Conservation (phyloP, 768 basidiomycete species). For the Boletus sp. region DNA sequence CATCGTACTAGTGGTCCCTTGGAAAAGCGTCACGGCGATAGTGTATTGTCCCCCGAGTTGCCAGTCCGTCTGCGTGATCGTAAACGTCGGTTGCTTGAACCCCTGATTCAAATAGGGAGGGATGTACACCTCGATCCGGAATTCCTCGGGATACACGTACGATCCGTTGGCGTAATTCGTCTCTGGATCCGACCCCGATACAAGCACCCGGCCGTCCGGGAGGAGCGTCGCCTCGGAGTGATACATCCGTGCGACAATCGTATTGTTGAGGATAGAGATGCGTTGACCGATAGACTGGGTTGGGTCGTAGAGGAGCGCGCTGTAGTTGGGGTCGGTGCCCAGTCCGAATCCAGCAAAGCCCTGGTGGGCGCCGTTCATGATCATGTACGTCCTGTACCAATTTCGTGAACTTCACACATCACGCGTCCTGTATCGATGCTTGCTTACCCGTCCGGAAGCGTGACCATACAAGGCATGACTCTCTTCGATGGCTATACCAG, state of each 20-base stretch:
- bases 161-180: slow-evolving; percentile 37
- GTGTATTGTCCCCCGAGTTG: slow-evolving; percentile 49
- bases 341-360: slow-evolving; percentile 76
- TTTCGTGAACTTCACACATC: neutral
- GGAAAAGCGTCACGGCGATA: slow-evolving; percentile 46
- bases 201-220: slow-evolving; percentile 69
- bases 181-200: slow-evolving; percentile 77
- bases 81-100: slow-evolving; percentile 59
- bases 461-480: slow-evolving; percentile 75
- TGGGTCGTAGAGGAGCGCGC: slow-evolving; percentile 71
- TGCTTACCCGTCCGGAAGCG: slow-evolving; percentile 47
- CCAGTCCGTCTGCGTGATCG: slow-evolving; percentile 63
- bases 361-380: slow-evolving; percentile 69
- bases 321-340: slow-evolving; percentile 58
- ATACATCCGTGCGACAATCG: slow-evolving; percentile 73
- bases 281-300: slow-evolving; percentile 55
- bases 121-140: slow-evolving; percentile 76
- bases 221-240: slow-evolving; percentile 77
- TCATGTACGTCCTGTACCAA: slow-evolving; percentile 66
- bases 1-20: slow-evolving; percentile 47
- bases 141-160: slow-evolving; percentile 66
- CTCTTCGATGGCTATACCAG: slow-evolving; percentile 57
- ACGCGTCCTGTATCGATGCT: slow-evolving; percentile 12
- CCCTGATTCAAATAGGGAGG: slow-evolving; percentile 81
- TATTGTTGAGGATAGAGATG: slow-evolving; percentile 62